Evolutionary conservation across 2,329 filamentous ascomycete species (phyloP).

Genomic region (Fusarium algeriense): DNA sequence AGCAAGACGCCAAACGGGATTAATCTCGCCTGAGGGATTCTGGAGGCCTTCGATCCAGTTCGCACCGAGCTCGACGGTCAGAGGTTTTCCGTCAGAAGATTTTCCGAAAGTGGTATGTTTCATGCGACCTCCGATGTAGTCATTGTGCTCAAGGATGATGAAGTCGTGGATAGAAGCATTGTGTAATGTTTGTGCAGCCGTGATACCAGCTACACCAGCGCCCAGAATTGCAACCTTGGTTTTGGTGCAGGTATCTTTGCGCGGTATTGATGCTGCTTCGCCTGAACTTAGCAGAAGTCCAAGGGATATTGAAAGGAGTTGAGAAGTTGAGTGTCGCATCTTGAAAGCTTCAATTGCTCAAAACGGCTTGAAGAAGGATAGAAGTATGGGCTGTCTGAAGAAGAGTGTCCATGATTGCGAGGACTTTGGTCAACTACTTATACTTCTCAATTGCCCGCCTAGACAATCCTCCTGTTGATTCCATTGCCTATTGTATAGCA

Average conservation of each 20-base stretch:
- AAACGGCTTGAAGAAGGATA: neutral
- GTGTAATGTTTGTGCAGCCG: conserved; percentile 71
- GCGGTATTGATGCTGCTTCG: conserved; percentile 28
- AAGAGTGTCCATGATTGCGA: neutral
- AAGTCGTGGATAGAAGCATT: conserved; percentile 74
- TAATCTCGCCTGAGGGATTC: conserved; percentile 50
- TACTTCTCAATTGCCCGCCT: neutral
- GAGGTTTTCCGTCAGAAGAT: conserved; percentile 61
- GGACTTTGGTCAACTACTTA: neutral
- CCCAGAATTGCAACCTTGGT: conserved; percentile 57
- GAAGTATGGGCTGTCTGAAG: neutral
- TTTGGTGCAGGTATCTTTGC: conserved; percentile 44
- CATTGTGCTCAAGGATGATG: conserved; percentile 73
- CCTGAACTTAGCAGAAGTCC: conserved; percentile 12
- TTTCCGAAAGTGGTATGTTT: conserved; percentile 68
- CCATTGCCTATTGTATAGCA: neutral
- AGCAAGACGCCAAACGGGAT: conserved; percentile 72
- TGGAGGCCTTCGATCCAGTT: conserved; percentile 67
- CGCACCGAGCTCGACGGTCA: conserved; percentile 72
- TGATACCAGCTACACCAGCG: conserved; percentile 72
- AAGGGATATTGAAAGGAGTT: conserved; percentile 12
- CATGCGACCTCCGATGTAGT: conserved; percentile 72
- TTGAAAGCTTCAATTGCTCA: neutral
- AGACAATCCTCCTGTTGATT: neutral
- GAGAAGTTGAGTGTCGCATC: conserved; percentile 10